Conservation (phyloP, 768 basidiomycete genomes). For the Rickenella mellea region DNA sequence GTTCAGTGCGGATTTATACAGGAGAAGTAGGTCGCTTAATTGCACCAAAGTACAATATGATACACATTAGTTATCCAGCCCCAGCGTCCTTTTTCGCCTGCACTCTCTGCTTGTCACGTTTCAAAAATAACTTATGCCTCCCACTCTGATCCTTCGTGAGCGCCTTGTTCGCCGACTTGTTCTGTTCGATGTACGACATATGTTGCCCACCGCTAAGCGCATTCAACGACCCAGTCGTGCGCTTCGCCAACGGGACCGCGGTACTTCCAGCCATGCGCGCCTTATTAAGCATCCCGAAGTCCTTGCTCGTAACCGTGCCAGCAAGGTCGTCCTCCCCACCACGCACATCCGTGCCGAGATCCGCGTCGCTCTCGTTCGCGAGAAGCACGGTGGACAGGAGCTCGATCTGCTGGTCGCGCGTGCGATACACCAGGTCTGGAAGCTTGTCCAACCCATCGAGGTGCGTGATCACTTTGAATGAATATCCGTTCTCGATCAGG, state of each 20-base stretch:
- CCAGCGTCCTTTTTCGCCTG: constrained; percentile 11
- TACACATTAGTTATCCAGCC: too few relatives aligned
- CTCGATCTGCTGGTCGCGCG: constrained; percentile 90
- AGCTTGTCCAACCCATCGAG: constrained; percentile 85
- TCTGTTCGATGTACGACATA: constrained; percentile 90
- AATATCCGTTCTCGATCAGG: constrained; percentile 97
- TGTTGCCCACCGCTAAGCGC: constrained; percentile 84
- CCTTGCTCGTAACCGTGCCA: constrained; percentile 79
- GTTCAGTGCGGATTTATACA: too few relatives aligned
- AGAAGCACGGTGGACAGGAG: constrained; percentile 87
- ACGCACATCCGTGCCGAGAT: constrained; percentile 75
- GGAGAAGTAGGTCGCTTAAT: too few relatives aligned
- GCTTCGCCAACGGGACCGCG: constrained; percentile 54
- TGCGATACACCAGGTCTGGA: constrained; percentile 85
- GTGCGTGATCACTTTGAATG: constrained; percentile 99
- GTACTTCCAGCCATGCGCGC: too few relatives aligned
- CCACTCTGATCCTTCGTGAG: constrained; percentile 32
- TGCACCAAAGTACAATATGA: too few relatives aligned
- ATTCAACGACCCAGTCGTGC: constrained; percentile 73
- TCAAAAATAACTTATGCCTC: constrained; percentile 19
- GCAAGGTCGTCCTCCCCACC: constrained; percentile 79
- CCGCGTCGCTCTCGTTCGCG: constrained; percentile 85
- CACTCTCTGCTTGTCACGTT: constrained; percentile 15
- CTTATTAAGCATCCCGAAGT: constrained; percentile 64
- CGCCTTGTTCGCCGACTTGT: constrained; percentile 83